A percentile compares a stretch with the other conserved stretches of the same genome.
These are phyloP conservation scores for Plasmopara halstedii DNA, from an alignment of 352 stramenopile species.

Conservation along the genomic window DNA sequence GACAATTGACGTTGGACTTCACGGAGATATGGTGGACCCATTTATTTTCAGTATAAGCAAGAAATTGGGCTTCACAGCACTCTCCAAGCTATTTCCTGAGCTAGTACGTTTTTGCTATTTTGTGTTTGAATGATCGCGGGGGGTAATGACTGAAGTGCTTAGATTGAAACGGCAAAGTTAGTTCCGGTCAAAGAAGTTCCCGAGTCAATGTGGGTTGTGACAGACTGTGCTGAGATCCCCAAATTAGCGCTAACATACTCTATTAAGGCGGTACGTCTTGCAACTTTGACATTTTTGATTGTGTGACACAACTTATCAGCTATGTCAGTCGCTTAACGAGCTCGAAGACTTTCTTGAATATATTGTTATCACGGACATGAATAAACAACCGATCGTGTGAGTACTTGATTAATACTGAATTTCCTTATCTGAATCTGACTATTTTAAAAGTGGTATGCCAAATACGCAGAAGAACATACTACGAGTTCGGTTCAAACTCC, in stretches of 20 bases:
- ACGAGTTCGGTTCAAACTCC: constrained; percentile 55
- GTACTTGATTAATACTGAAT: constrained; percentile 6
- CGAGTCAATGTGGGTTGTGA: constrained; percentile 53
- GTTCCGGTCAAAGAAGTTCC: constrained; percentile 45
- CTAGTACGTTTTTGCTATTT: constrained; percentile 28
- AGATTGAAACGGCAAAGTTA: constrained; percentile 67
- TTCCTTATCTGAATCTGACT: too few relatives aligned
- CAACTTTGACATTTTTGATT: background rate
- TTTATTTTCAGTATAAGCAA: constrained; percentile 69
- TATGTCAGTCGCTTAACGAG: constrained; percentile 44
- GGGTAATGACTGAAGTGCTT: background rate
- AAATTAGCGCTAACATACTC: constrained; percentile 49
- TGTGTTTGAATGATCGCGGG: background rate
- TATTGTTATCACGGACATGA: constrained; percentile 76
- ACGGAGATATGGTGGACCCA: constrained; percentile 48
- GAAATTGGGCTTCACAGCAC: constrained; percentile 56
- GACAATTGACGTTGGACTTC: constrained; percentile 66
- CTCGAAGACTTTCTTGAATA: constrained; percentile 66
- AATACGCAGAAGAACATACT: constrained; percentile 53
- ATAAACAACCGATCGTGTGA: constrained; percentile 50
- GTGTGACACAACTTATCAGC: background rate
- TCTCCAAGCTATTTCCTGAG: constrained; percentile 67
- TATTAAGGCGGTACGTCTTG: constrained; percentile 30
- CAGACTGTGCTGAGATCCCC: constrained; percentile 55
- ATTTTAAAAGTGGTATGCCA: constrained; percentile 62